Evolutionary conservation across 768 basidiomycete genomes (phyloP), one percentile per base, ranked within the genome.

Genomic region (Agaricus subrufescens): DNA sequence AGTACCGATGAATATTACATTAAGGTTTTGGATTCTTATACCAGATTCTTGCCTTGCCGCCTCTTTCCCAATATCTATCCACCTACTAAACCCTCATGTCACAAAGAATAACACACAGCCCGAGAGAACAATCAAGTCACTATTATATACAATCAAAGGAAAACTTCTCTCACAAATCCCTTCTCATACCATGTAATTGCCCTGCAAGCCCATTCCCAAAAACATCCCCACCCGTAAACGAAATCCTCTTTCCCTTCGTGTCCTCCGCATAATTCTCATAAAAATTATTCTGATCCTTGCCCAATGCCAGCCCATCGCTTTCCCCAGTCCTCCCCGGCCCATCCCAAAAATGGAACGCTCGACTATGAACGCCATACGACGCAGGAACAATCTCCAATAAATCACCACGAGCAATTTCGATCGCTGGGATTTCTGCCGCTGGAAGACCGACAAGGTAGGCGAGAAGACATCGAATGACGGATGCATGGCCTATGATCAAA

Each of bases 371-470:
- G 9, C 94, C 94, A 61, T 93, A 93, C 5, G 87, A 90, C 9
- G 91, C 87, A 2, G 91, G 91, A 0, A 91, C 83, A 48, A 94
- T 89, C 69, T 99, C 97, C 39, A 98, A 80, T n/a, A 98, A 74
- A 67, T 99, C 97, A 0, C 97, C 97, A 11, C 97, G 83, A 38
- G 96, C 92, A 62, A 99, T 88, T 70, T 98, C 96, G 52, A 98
- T 96, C 1, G 94, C 95, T 0, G 97, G 97, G 45, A 99, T 97
- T 68, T 99, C 97, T 27, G 89, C 88, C 0, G 96, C 93, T 4
- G 94, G 93, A 3, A 98, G 77, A 5, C 97, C 97, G 61, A 94
- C 93, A 63, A 94, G 85, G 69, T 94, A 94, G 2, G 94, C 88
- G 45, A 98, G 82, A 56, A 99, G 78, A 73, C 97, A 99, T 15